Evolutionary conservation across 1,139 yeast species (phyloP).

Genomic region (Magnusiomyces clavatus): DNA sequence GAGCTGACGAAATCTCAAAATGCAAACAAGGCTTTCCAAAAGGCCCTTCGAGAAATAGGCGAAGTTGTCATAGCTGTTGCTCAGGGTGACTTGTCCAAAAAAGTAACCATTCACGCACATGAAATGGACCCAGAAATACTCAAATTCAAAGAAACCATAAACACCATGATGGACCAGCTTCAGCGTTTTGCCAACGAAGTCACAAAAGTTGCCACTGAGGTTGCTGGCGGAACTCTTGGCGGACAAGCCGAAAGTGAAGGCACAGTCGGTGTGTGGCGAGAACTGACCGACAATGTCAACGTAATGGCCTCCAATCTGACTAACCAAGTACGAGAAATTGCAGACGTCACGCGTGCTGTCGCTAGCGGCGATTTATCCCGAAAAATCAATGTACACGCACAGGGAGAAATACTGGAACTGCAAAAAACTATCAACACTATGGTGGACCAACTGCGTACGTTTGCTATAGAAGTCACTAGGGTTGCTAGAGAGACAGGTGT

Average conservation of each 20-base stretch:
- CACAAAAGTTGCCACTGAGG: constrained; percentile 80
- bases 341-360: constrained; percentile 80
- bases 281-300: constrained; percentile 75
- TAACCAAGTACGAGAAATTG: constrained; percentile 77
- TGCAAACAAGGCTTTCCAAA: constrained; percentile 69
- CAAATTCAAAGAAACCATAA: constrained; percentile 72
- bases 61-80: constrained; percentile 79
- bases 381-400: constrained; percentile 76
- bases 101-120: constrained; percentile 62
- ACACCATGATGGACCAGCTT: constrained; percentile 82
- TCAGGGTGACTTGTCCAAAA: constrained; percentile 74
- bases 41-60: constrained; percentile 71
- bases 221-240: constrained; percentile 81
- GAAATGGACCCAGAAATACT: constrained; percentile 67
- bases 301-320: constrained; percentile 83
- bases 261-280: constrained; percentile 81
- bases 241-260: constrained; percentile 83
- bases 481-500: constrained; percentile 90
- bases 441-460: constrained; percentile 84
- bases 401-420: constrained; percentile 70
- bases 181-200: constrained; percentile 79
- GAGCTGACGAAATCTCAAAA: constrained; percentile 47
- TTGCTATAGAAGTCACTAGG: constrained; percentile 81
- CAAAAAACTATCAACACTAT: constrained; percentile 76
- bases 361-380: constrained; percentile 73